Base-by-base conservation (phyloP, 768 basidiomycete species). In the Rhizopogon vinicolor region DNA sequence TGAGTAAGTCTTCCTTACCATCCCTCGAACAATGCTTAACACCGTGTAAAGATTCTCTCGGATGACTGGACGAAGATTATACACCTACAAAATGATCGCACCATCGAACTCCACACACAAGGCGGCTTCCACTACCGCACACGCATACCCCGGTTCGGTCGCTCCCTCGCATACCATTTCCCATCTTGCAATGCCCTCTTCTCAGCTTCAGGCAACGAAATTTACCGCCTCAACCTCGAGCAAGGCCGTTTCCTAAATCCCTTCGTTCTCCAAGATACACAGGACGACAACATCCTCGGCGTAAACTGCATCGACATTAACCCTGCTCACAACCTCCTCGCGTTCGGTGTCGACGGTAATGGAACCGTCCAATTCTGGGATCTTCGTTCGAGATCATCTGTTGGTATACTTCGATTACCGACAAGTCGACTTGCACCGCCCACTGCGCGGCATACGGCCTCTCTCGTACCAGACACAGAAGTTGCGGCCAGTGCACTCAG, bases 21-120 rank as follows among this genome's bases (percentile, higher is more conserved):
- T 31, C 48, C 39, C 25, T 50, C 41, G 35, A 41, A 55, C 59
- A 52, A 58, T n/a, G 44, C 41, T 31, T 18, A 41, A 12, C 41
- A 40, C 40, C 28, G 13, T 44, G 40, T 57, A 7, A 71, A 97
- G 94, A 87, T 93, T 62, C 78, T 98, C 7, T 98, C 95, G 1
- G 91, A 95, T 65, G 96, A 98, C 76, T 98, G 96, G 96, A 98
- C 96, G 7, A 98, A 98, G 69, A 87, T 91, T n/a, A 79, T 98
- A 58, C 94, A 97, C 68, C 81, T 99, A 2, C 97, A 98, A 79
- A 87, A 88, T 49, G 94, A 98, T 75, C 86, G 97, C n/a, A 91
- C 91, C 5, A 70, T 99, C 53, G 92, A 94, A 64, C 77, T 99
- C 5, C 97, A 99, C 68, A 96, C 92, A 0, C 97, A 98, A 68